A percentile compares a stretch with the other conserved stretches of the same genome.
phyloP scores from a whole-genome alignment of 305 asterid species.

The Fraxinus xanthoxyloides region DNA sequence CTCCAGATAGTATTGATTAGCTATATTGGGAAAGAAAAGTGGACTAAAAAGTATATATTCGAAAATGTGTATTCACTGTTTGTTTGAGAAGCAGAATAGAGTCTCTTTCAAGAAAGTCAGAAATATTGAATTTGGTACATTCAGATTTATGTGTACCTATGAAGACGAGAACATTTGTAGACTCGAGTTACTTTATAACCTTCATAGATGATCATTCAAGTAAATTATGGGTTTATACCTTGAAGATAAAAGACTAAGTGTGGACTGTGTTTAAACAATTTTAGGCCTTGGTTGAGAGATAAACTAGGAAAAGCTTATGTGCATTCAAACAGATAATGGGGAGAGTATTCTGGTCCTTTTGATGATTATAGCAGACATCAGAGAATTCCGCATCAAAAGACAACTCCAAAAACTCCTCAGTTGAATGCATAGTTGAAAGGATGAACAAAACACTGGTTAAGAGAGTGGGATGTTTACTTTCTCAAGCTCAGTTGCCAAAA shows the following conservation, averaged over 20 bases:
- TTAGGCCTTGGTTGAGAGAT: neutral
- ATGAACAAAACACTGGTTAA: neutral
- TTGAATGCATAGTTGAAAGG: neutral
- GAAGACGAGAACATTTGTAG: neutral
- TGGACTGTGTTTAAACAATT: neutral
- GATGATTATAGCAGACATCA: neutral
- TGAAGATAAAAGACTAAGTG: constrained; percentile 2
- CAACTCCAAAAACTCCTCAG: neutral
- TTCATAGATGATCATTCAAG: neutral
- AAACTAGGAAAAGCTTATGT: neutral
- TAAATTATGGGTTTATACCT: neutral
- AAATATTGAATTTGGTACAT: too few species aligned
- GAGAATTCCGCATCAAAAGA: neutral
- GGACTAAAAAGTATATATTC: neutral
- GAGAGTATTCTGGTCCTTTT: neutral
- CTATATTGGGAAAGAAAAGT: neutral
- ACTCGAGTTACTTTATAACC: neutral
- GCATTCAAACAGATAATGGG: neutral
- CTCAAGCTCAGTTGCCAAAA: neutral
- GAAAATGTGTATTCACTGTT: neutral
- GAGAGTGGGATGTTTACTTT: neutral
- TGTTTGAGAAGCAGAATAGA: neutral
- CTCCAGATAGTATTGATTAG: neutral
- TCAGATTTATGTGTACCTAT: neutral
- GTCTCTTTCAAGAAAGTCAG: neutral